Percentiles rank a stretch among this genome's conserved stretches.
Evolutionary conservation across 441 rosid genomes (phyloP).

Genomic region (Eutrema salsugineum): DNA sequence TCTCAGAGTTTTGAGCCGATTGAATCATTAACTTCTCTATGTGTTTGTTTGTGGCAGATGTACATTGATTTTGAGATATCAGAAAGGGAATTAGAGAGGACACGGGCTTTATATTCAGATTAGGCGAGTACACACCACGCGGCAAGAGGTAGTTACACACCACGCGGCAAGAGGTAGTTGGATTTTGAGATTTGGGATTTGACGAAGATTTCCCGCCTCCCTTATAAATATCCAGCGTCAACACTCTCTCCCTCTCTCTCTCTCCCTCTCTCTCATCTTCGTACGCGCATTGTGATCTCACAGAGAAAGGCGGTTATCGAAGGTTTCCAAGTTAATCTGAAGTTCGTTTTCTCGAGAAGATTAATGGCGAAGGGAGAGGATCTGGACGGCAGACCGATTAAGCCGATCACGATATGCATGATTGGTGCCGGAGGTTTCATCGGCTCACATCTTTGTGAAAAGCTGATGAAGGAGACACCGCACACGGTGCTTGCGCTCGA

Average conservation of each 20-base stretch:
- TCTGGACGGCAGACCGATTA: conserved; percentile 79
- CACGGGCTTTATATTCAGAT: conserved; percentile 58
- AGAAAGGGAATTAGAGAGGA: conserved; percentile 56
- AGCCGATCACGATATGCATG: conserved; percentile 79
- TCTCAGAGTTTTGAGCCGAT: neutral
- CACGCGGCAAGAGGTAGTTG: no score
- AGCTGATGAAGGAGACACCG: conserved; percentile 70
- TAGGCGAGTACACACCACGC: no score
- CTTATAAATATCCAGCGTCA: no score
- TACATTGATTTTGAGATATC: conserved; percentile 85
- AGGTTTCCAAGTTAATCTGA: no score
- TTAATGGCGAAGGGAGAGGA: conserved; percentile 48
- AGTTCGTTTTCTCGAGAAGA: neutral
- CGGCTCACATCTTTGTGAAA: conserved; percentile 91
- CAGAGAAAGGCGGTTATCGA: neutral
- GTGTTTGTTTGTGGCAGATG: conserved; percentile 40
- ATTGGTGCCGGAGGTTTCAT: conserved; percentile 96
- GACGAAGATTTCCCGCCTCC: no score
- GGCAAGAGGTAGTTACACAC: no score
- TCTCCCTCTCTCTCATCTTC: neutral
- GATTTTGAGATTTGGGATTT: no score
- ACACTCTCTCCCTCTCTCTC: no score
- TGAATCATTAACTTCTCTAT: neutral
- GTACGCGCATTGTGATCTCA: neutral
- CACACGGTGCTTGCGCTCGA: conserved; percentile 85